A percentile compares a stretch with the other conserved stretches of the same genome.
Conservation (phyloP, 129 eudicot species). For the Flaveria bidentis region DNA sequence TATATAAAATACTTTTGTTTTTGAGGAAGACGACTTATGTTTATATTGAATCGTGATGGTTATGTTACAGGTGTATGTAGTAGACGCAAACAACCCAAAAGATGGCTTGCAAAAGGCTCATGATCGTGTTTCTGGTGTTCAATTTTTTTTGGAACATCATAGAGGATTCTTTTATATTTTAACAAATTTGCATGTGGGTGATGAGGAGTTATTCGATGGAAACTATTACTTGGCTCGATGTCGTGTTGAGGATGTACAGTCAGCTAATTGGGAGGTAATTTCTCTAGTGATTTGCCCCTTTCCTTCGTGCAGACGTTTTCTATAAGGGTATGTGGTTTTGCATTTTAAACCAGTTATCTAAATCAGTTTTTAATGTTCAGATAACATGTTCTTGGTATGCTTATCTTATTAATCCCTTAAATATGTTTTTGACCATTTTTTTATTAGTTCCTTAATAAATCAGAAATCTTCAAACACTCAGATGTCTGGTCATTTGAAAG, state of each 20-base stretch:
- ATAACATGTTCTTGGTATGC: not conserved
- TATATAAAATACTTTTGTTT: constrained; percentile 13
- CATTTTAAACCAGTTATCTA: not conserved
- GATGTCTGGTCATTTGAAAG: not conserved
- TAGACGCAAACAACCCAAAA: constrained; percentile 65
- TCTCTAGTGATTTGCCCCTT: constrained; percentile 8
- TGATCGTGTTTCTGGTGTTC: constrained; percentile 74
- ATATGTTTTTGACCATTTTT: not conserved
- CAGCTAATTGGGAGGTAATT: constrained; percentile 69
- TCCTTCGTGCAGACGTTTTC: too few relatives aligned
- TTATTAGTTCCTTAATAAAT: not conserved
- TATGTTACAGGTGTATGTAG: constrained; percentile 68
- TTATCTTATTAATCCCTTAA: not conserved
- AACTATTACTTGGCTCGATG: constrained; percentile 69
- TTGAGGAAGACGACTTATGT: constrained; percentile 10
- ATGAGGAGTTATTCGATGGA: constrained; percentile 37
- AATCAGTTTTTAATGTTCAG: not conserved
- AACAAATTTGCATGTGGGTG: constrained; percentile 51
- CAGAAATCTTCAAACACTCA: not conserved
- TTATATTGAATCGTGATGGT: constrained; percentile 10
- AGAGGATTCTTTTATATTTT: constrained; percentile 66
- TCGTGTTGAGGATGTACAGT: constrained; percentile 49
- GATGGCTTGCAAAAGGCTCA: constrained; percentile 53
- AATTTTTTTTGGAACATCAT: constrained; percentile 86
- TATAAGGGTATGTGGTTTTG: too few relatives aligned